A percentile compares a stretch with the other conserved stretches of the same genome.
Evolutionary conservation across 306 rosid genomes (phyloP).

Genomic region (Cotoneaster glaucophyllus): DNA sequence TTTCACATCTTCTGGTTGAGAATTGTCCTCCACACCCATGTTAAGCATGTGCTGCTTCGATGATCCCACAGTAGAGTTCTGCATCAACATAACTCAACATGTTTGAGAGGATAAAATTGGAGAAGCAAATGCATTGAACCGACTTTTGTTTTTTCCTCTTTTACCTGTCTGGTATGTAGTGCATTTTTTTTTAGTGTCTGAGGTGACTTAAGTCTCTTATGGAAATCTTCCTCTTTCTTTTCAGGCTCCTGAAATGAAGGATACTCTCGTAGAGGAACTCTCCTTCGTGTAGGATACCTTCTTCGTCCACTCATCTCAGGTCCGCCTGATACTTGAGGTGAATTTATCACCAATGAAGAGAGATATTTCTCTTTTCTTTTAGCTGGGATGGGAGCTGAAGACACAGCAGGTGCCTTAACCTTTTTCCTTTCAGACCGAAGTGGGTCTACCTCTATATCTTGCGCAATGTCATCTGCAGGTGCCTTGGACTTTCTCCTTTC

Average conservation of each 20-base stretch:
- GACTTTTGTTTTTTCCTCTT: neutral
- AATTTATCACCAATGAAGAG: slow-evolving; percentile 14
- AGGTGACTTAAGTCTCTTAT: neutral
- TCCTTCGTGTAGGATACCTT: slow-evolving; percentile 34
- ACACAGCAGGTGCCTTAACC: neutral
- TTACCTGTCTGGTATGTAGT: slow-evolving; percentile 24
- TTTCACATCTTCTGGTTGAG: slow-evolving; percentile 16
- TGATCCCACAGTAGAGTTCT: slow-evolving; percentile 29
- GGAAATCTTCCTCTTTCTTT: slow-evolving; percentile 3
- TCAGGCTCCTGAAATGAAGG: slow-evolving; percentile 16
- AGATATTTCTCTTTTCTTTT: slow-evolving; percentile 27
- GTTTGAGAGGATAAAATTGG: neutral
- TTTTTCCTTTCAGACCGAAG: neutral
- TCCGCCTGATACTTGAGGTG: slow-evolving; percentile 2
- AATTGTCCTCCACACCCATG: slow-evolving; percentile 12
- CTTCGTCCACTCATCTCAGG: slow-evolving; percentile 16
- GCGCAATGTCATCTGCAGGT: neutral
- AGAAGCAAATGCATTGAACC: neutral
- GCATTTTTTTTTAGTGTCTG: slow-evolving; percentile 6
- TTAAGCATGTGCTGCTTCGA: slow-evolving; percentile 11
- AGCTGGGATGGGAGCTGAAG: slow-evolving; percentile 9
- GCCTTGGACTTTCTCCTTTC: neutral
- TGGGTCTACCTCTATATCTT: neutral
- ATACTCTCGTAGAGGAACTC: slow-evolving; percentile 1
- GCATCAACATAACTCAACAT: slow-evolving; percentile 16